Evolutionary conservation across 176 grass and related monocot genomes (phyloP), one percentile per base, ranked within the genome.

Genomic region (Oryza punctata): DNA sequence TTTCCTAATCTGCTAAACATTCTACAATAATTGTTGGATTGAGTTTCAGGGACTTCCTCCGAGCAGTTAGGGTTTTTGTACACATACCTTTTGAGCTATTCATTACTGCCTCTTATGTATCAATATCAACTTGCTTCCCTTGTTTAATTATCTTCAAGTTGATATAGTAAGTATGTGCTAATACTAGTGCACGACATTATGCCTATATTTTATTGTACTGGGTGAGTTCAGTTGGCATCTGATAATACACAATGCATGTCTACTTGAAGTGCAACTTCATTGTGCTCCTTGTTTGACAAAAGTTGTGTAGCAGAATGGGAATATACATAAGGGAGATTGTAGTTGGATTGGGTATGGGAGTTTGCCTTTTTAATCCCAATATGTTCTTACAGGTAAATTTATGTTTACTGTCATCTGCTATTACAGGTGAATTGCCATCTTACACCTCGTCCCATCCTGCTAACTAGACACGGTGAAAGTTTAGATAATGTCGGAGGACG

Each of bases 361-460:
- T 68, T 68, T 10, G 13, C 65, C 33, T 67, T 67, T 35, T 68
- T 68, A 68, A 33, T 68, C 29, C 15, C 29, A 68, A 68, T 68
- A 23, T 23, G 4, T 61, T 61, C 57, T 61, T 11, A 61, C 57
- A 61, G 19, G 1, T 3, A 24, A 61, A 61, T 61, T 57, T 57
- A 24, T 71, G 46, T 78, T 57, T 69, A 75, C 41, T 81, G 52
- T 70, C n/a, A 40, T 78, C 46, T 85, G 30, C 76, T 75, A 29
- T 91, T 89, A 83, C 82, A 98, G 96, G 96, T 98, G 33, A 98
- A 98, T 77, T 95, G 93, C 81, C 96, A 98, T 94, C 87, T 98
- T 13, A 93, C 96, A 78, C 96, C 96, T 84, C 93, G 96, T 23
- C 96, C 96, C 82, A 98, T 98, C 76, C 79, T 98, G 46, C 93